Percentiles rank a stretch among this genome's conserved stretches.
phyloP scores from a whole-genome alignment of 2,329 filamentous ascomycete genomes.

The Cryphonectria radicalis region DNA sequence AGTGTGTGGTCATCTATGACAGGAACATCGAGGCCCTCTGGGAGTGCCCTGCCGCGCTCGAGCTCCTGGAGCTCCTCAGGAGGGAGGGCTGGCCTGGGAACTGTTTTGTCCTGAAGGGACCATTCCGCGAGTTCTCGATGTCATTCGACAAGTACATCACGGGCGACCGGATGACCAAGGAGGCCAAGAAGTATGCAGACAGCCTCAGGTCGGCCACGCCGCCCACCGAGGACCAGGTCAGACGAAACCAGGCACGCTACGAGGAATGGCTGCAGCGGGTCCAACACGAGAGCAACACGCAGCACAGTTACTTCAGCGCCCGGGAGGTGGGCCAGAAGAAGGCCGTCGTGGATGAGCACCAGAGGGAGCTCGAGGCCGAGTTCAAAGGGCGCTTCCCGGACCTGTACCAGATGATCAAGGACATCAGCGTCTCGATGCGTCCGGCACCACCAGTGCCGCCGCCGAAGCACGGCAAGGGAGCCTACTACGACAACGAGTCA shows the following conservation, averaged over 20 bases:
- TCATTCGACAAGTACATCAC: conserved; percentile 57
- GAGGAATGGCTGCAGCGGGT: conserved; percentile 50
- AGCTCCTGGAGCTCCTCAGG: conserved; percentile 50
- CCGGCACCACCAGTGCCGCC: conserved; percentile 18
- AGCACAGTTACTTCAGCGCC: conserved; percentile 44
- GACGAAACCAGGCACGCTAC: conserved; percentile 46
- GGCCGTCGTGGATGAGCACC: conserved; percentile 48
- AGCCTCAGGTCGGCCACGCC: conserved; percentile 42
- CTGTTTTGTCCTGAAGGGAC: conserved; percentile 59
- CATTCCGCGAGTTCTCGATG: conserved; percentile 58
- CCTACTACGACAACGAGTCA: conserved; percentile 27
- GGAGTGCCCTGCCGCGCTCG: conserved; percentile 55
- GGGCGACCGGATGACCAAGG: conserved; percentile 47
- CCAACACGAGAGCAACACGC: conserved; percentile 47
- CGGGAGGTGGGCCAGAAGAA: conserved; percentile 46
- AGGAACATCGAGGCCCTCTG: conserved; percentile 52
- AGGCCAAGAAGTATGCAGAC: conserved; percentile 46
- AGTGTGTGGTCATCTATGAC: conserved; percentile 58
- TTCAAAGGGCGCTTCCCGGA: conserved; percentile 51
- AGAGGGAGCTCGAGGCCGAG: conserved; percentile 54
- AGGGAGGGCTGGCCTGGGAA: conserved; percentile 54
- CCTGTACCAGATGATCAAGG: conserved; percentile 50
- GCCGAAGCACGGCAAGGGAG: conserved; percentile 20
- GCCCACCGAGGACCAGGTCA: conserved; percentile 36
- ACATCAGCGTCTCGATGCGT: conserved; percentile 35